Base-by-base conservation (phyloP, 257 asterid species). In the Buddleja alternifolia region DNA sequence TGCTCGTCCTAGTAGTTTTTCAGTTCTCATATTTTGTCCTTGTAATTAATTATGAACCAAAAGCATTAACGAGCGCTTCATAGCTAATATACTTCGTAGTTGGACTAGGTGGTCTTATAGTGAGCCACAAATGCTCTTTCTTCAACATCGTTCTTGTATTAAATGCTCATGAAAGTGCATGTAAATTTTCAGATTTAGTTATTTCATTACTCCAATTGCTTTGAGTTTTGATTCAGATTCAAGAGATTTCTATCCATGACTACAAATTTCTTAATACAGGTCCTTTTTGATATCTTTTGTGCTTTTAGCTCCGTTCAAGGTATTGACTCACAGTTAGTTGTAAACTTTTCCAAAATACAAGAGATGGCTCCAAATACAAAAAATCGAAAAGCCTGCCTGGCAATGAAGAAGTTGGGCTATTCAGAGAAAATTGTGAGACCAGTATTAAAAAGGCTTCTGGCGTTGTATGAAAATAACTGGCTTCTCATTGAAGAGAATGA, bases 341-440 rank as follows among this genome's bases (percentile, higher is more conserved):
- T 69, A 48, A 39, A 21, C 16, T 46, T 36, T 45, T n/a, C 59
- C 32, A 37, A 54, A n/a, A 17, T 56, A 48, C 51, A 34, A 69
- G 25, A 40, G 32, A 78, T 83, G 86, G 75, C 75, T 8, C 69
- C 79, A 20, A 75, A 44, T 3, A 4, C 24, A 50, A 74, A 63
- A 51, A 39, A 23, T 11, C 15, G 14, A 17, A 72, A 66, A 68
- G 86, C 90, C 57, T 73, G 29, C 72, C 78, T 69, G 70, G 84
- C 78, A 55, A 77, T 81, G 90, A 58, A 61, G 59, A 23, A 10
- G 10, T 23, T 81, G 50, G 86, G 89, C 29, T 84, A 78, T 52
- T 7, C 69, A 2, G 60, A 16, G 25, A 41, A 66, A 14, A 44
- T n/a, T 24, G 86, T 81, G 70, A 69, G 70, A 72, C 86, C 85